Evolutionary conservation across 352 stramenopile species (phyloP).

Genomic region (Globisporangium okanoganense): DNA sequence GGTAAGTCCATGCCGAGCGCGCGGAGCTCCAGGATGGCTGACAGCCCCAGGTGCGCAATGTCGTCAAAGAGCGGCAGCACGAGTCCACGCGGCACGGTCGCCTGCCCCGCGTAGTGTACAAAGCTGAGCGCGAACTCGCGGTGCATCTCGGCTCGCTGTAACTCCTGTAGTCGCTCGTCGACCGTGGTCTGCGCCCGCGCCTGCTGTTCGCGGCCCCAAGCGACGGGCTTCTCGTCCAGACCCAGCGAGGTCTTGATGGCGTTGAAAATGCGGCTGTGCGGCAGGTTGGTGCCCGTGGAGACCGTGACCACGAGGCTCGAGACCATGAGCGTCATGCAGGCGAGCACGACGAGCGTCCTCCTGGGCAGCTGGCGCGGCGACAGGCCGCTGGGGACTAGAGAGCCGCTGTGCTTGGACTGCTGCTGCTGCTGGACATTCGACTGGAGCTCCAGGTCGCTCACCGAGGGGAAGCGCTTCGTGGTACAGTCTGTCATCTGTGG

Average conservation of each 20-base stretch:
- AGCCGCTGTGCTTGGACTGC: background rate
- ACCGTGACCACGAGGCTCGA: slow-evolving; percentile 10
- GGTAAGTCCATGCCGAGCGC: slow-evolving; percentile 46
- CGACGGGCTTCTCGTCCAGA: background rate
- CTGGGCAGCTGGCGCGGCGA: slow-evolving; percentile 5
- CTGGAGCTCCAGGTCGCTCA: slow-evolving; percentile 15
- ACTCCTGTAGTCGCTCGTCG: background rate
- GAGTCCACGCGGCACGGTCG: slow-evolving; percentile 36
- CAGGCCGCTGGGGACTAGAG: background rate
- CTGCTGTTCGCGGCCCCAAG: background rate
- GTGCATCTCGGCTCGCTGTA: slow-evolving; percentile 1
- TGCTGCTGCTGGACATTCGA: background rate
- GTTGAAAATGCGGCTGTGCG: slow-evolving; percentile 3
- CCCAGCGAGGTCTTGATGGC: slow-evolving; percentile 7
- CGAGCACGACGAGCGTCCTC: slow-evolving; percentile 3
- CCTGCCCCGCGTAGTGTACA: slow-evolving; percentile 20
- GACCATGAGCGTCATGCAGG: slow-evolving; percentile 4
- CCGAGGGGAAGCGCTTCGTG: slow-evolving; percentile 14
- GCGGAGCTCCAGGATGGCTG: slow-evolving; percentile 59
- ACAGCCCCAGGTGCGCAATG: slow-evolving; percentile 55
- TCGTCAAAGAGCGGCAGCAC: slow-evolving; percentile 64
- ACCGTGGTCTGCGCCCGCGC: background rate
- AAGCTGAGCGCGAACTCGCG: slow-evolving; percentile 16
- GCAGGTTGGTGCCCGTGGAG: slow-evolving; percentile 3
- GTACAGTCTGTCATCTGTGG: background rate